phyloP scores from a whole-genome alignment of 352 stramenopile genomes.

The Pythium brachiatum region DNA sequence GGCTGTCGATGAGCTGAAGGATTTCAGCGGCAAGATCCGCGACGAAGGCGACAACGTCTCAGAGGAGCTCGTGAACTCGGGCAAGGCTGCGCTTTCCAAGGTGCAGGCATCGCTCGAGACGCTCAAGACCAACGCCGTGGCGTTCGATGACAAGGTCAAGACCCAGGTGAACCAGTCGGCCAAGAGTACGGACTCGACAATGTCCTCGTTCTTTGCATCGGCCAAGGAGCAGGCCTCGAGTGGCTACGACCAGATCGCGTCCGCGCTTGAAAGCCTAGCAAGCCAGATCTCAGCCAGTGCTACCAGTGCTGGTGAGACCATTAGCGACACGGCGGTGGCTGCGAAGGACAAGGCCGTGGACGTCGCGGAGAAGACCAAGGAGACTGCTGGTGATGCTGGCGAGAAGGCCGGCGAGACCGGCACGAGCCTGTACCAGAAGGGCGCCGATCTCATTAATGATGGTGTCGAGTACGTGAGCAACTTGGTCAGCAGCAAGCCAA shows the following conservation, averaged over 20 bases:
- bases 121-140: constrained; percentile 55
- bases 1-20: constrained; percentile 66
- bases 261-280: constrained; percentile 42
- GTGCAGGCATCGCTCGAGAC: constrained; percentile 14
- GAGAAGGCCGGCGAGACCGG: constrained; percentile 55
- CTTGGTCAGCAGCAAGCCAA: constrained; percentile 56
- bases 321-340: constrained; percentile 39
- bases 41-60: constrained; percentile 50
- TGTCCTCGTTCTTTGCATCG: constrained; percentile 43
- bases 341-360: constrained; percentile 45
- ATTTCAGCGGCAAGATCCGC: constrained; percentile 48
- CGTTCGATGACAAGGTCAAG: constrained; percentile 45
- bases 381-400: constrained; percentile 53
- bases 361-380: constrained; percentile 43
- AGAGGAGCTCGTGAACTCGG: constrained; percentile 41
- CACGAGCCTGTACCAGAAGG: constrained; percentile 48
- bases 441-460: constrained; percentile 25
- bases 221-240: constrained; percentile 49
- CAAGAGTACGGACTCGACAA: constrained; percentile 46
- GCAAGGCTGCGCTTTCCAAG: constrained; percentile 50
- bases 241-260: constrained; percentile 53
- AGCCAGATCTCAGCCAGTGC: constrained; percentile 12
- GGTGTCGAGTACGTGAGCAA: constrained; percentile 60
- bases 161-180: constrained; percentile 38
- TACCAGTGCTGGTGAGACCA: constrained; percentile 29